Evolutionary conservation across 1,284 basidiomycete species (phyloP), one percentile per base, ranked within the genome.

Genomic region (Inonotus hispidus): DNA sequence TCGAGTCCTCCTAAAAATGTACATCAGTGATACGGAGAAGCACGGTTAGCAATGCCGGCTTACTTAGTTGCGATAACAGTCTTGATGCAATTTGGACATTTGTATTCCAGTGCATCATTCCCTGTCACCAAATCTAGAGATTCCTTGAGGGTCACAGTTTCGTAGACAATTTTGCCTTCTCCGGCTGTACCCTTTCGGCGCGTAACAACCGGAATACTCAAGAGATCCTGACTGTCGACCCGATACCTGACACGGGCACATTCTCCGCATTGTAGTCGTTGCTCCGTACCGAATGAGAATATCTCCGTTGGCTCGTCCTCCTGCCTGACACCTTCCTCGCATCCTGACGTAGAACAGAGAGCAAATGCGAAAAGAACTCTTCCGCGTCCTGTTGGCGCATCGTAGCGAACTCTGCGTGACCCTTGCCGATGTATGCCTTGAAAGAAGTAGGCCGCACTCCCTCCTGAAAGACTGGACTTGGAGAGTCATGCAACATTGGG

Each of bases 361-460:
- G 69, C 8, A 98, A 75, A 73, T 96, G 85, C 58, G 85, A 82
- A 63, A 99, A 81, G 75, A 99, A 99, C 74, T 99, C 96, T 70
- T 98, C 95, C 1, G 95, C 87, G 70, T 99, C 96, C 72, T 99
- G 96, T 74, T 99, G 95, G 49, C 86, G 83, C 95, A 98, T 98
- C 19, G 95, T 98, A 35, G 92, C 82, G 70, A 99, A 99, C 75
- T 98, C 96, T 56, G 86, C 84, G 70, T 99, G 96, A 0, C 93
- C 94, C 68, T 90, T 92, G 2, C 96, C 96, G 39, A 98, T 83
- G 14, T 98, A 82, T 1, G 85, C 77, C 74, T 98, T 98, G 79
- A 98, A 95, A 70, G 87, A 87, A 1, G 79, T 80, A 0, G 96
- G 97, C 41, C 83, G 83, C 56, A 99, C 76, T 0, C 96, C 96